These are phyloP conservation scores for Aspergillus ostianus DNA, from an alignment of 495 filamentous ascomycete species.

Conservation along the genomic window DNA sequence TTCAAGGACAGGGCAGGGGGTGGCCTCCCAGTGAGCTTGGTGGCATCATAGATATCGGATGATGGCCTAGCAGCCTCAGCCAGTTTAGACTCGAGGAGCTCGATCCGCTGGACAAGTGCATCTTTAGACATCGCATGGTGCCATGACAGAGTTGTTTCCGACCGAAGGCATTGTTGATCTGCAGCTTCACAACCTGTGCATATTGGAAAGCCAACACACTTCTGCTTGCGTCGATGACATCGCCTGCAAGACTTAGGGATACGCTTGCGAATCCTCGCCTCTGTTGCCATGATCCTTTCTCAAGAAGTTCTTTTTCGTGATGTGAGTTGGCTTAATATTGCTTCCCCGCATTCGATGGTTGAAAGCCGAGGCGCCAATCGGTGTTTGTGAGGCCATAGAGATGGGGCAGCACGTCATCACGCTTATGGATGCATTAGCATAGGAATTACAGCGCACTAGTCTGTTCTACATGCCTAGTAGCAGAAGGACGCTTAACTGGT, in stretches of 20 bases:
- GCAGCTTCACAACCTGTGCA: conserved; percentile 27
- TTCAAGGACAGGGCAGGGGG: neutral
- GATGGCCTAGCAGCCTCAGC: conserved; percentile 6
- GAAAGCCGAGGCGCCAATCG: too few relatives aligned
- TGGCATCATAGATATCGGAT: neutral
- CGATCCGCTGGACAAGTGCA: conserved; percentile 24
- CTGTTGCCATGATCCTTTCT: too few relatives aligned
- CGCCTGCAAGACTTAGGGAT: conserved; percentile 27
- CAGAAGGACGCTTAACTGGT: too few relatives aligned
- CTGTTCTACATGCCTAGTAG: too few relatives aligned
- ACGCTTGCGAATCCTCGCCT: conserved; percentile 39
- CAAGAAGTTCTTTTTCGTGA: too few relatives aligned
- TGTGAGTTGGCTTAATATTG: too few relatives aligned
- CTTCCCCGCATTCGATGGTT: too few relatives aligned
- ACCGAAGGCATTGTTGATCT: conserved; percentile 20
- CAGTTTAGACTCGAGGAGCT: conserved; percentile 23
- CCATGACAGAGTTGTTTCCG: conserved; percentile 22
- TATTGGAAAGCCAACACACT: conserved; percentile 24
- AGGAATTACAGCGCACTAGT: too few relatives aligned
- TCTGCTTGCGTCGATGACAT: conserved; percentile 30
- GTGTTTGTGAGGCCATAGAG: too few relatives aligned
- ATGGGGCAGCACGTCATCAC: too few relatives aligned
- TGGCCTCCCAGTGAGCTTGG: neutral
- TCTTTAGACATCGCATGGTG: conserved; percentile 33
- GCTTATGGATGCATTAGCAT: too few relatives aligned